These are phyloP conservation scores for Wickerhamiella bombiphila DNA, from an alignment of 805 yeast species.

Conservation along the genomic window DNA sequence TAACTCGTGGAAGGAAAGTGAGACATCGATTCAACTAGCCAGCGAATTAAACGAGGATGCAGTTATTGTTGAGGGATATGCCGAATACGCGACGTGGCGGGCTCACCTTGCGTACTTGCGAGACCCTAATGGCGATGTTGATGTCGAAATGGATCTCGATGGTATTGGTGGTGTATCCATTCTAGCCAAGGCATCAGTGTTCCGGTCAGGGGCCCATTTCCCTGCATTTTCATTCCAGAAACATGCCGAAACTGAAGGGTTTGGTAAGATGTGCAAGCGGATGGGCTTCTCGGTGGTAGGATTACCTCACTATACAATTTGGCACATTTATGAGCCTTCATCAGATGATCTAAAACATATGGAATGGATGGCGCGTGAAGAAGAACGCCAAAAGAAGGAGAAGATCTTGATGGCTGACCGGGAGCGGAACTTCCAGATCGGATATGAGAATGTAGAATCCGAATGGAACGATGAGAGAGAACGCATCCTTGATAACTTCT, in stretches of 20 bases:
- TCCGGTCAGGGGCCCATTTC: slow-evolving; percentile 79
- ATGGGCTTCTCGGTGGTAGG: slow-evolving; percentile 87
- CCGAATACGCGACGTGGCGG: slow-evolving; percentile 96
- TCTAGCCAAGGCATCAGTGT: slow-evolving; percentile 71
- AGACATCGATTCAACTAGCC: slow-evolving; percentile 40
- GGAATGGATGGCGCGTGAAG: slow-evolving; percentile 33
- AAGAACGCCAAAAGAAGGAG: slow-evolving; percentile 26
- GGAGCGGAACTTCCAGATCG: slow-evolving; percentile 46
- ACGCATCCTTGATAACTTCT: slow-evolving; percentile 35
- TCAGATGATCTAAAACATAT: slow-evolving; percentile 74
- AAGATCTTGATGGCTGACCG: slow-evolving; percentile 22
- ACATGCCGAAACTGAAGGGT: slow-evolving; percentile 97
- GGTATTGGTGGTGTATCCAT: slow-evolving; percentile 98
- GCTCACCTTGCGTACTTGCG: slow-evolving; percentile 90
- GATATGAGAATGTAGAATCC: slow-evolving; percentile 59
- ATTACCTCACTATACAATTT: slow-evolving; percentile 86
- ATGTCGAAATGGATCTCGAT: slow-evolving; percentile 81
- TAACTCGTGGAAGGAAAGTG: slow-evolving; percentile 91
- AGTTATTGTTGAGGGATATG: slow-evolving; percentile 93
- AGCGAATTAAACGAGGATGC: slow-evolving; percentile 71
- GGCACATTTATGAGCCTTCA: slow-evolving; percentile 97
- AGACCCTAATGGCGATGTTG: slow-evolving; percentile 90
- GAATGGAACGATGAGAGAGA: slow-evolving; percentile 63
- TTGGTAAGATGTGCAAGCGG: slow-evolving; percentile 75
- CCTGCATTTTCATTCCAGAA: slow-evolving; percentile 93